Conservation (phyloP, 805 yeast species). For the Citeromyces matritensis region DNA sequence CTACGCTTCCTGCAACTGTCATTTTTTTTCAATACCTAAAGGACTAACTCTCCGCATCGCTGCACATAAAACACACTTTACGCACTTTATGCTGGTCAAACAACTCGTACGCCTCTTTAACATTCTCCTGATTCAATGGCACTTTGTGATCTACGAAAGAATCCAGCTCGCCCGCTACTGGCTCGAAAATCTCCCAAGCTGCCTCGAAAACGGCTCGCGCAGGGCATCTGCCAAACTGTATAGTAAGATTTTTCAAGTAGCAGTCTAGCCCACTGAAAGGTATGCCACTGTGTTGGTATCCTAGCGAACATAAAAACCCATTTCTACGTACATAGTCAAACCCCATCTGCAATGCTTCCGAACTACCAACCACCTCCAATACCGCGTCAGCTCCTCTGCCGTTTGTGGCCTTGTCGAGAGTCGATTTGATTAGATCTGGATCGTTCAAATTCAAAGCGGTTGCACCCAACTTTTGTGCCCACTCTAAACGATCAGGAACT, state of each 20-base stretch:
- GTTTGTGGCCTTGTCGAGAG: constrained; percentile 19
- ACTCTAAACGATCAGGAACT: constrained; percentile 27
- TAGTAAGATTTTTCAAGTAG: constrained; percentile 36
- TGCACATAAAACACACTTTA: constrained; percentile 17
- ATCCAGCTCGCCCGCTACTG: constrained; percentile 26
- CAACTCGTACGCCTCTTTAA: constrained; percentile 27
- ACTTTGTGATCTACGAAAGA: constrained; percentile 34
- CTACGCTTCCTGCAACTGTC: too few species aligned
- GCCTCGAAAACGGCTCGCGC: constrained; percentile 40
- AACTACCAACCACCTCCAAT: constrained; percentile 44
- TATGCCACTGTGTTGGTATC: constrained; percentile 42
- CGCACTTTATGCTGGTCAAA: constrained; percentile 40
- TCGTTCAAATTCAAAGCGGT: constrained; percentile 24
- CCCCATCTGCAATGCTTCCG: constrained; percentile 31
- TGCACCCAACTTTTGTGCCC: constrained; percentile 33
- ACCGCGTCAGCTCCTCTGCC: constrained; percentile 45
- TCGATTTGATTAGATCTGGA: constrained; percentile 19
- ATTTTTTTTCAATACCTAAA: too few species aligned
- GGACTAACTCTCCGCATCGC: too few species aligned
- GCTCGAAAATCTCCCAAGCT: constrained; percentile 29
- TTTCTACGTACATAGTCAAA: constrained; percentile 40
- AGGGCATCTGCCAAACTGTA: constrained; percentile 53
- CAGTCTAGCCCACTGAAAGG: constrained; percentile 46
- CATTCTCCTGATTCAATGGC: constrained; percentile 20
- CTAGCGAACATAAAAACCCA: constrained; percentile 42